Percentiles rank a stretch among this genome's conserved stretches.
These are phyloP conservation scores for Plasmopara viticola DNA, from an alignment of 352 stramenopile species.

Conservation along the genomic window DNA sequence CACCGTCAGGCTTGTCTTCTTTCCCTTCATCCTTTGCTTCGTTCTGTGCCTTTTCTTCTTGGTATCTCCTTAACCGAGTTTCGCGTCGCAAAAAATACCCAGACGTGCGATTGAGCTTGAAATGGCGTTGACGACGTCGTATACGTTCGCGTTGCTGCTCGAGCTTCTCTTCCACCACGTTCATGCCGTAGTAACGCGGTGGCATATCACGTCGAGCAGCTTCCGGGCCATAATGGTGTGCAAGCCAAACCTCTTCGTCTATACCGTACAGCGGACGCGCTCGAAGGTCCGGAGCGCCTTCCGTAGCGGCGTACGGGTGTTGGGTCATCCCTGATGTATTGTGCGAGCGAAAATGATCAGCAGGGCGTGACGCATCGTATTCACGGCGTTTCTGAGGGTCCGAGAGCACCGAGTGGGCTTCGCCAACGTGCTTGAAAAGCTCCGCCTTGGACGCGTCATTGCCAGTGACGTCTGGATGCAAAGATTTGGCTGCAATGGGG, in stretches of 20 bases:
- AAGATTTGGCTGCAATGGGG: conserved; percentile 44
- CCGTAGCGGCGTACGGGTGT: conserved; percentile 51
- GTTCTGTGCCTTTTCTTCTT: conserved; percentile 37
- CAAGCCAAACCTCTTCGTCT: conserved; percentile 79
- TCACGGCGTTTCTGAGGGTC: conserved; percentile 48
- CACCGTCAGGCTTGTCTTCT: conserved; percentile 8
- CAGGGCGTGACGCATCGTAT: conserved; percentile 53
- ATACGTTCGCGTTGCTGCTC: conserved; percentile 64
- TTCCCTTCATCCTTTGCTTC: conserved; percentile 7
- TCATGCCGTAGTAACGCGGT: conserved; percentile 58
- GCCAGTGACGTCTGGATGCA: conserved; percentile 82
- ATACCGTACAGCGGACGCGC: conserved; percentile 59
- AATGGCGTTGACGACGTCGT: conserved; percentile 53
- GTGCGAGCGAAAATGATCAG: conserved; percentile 37
- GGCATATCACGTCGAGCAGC: conserved; percentile 42
- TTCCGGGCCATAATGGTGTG: conserved; percentile 70
- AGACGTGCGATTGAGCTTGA: conserved; percentile 55
- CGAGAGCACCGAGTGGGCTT: conserved; percentile 73
- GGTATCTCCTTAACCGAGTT: conserved; percentile 45
- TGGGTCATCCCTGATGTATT: conserved; percentile 32
- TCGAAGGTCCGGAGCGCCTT: conserved; percentile 21
- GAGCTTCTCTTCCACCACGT: conserved; percentile 66
- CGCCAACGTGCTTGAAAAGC: conserved; percentile 80
- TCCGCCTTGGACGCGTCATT: conserved; percentile 77
- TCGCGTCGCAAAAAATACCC: conserved; percentile 76